Base-by-base conservation (phyloP, 768 basidiomycete species). In the Neoboletus brunneissimus region DNA sequence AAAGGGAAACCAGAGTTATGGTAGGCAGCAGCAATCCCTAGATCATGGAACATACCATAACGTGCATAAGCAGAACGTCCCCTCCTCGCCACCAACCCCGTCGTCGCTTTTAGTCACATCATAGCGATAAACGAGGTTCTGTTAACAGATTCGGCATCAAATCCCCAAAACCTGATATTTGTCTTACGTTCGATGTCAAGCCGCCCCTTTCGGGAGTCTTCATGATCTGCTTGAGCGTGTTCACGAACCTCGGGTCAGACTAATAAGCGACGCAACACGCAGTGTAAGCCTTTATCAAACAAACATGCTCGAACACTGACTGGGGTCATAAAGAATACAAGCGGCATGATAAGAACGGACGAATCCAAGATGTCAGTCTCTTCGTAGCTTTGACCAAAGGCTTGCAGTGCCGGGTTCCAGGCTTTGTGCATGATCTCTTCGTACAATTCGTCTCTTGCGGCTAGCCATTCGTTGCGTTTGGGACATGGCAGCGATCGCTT, bases 1-100 rank as follows among this genome's bases (percentile, higher is more conserved):
- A 58, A 37, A 38, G 45, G 16, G 40, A 27, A 29, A 32, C 4
- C 4, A 34, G 11, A 6, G 23, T 27, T 9, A 32, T 18, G 45
- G 25, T 11, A 3, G 22, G 18, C 16, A 7, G 8, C 22, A 29
- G 29, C 22, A 16, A 50, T 16, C 49, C 16, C 15, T 2, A 16
- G 18, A 51, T 29, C 6, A 9, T 11, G 25, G 20, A 46, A 69
- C 76, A 7, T 50, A 88, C 90, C 89, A 92, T 8, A 92, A 70
- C 0, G 89, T 91, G 65, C 92, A 94, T 46, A 98, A 76, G 57
- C 91, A 92, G 74, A 98, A 97, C 0, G 91, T 94, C 2, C 95
- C 95, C 72, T 97, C 95, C 60, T 96, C 92, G 1, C 95, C 94
- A 2, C 96, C 95, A 13, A 98, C 93, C 8, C 96, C 96, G 64